Base-by-base conservation (phyloP, 768 basidiomycete species). In the Suillus luteus region DNA sequence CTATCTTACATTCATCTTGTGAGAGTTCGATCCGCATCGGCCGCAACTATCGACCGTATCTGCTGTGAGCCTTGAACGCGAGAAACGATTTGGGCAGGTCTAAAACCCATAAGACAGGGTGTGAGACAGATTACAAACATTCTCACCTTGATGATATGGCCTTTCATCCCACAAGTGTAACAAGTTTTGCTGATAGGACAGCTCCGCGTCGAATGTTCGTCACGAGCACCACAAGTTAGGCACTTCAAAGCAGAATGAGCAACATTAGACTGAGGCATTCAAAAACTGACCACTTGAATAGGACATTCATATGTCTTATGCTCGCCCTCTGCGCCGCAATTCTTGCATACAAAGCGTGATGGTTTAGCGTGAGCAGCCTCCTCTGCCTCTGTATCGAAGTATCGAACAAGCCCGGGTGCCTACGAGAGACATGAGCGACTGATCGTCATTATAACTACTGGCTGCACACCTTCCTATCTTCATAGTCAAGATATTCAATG, bases 121-220 rank as follows among this genome's bases (percentile, higher is more conserved):
- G 49, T 49, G 41, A 46, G 35, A 31, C 46, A 44, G 17, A 55
- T 40, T 37, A 48, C 31, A 14, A 0, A 31, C 11, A 33, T 19
- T 40, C 60, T 57, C 67, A 91, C 92, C 62, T 78, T 81, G 66
- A 83, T 90, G 61, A 92, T 84, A 70, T 93, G 92, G 2, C 92
- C 92, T 71, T 90, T 91, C 90, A 92, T 91, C 17, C 90, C 90
- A 68, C 92, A 94, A 3, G 80, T 83, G 69, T 86, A 93, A 70
- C 92, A 94, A 0, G 83, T 86, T 74, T 93, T 93, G 75, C 86
- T 87, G 65, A 92, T 89, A 2, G 92, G 91, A 75, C 92, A 94
- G 59, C 86, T 85, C 46, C 87, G 81, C 19, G 92, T 92, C 3
- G 81, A 79, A 74, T 94, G 92, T 65, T 93, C 92, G 69, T 93